A percentile compares a stretch with the other conserved stretches of the same genome.
These are phyloP conservation scores for Termitomyces sp. DNA, from an alignment of 768 basidiomycete genomes.

Conservation along the genomic window DNA sequence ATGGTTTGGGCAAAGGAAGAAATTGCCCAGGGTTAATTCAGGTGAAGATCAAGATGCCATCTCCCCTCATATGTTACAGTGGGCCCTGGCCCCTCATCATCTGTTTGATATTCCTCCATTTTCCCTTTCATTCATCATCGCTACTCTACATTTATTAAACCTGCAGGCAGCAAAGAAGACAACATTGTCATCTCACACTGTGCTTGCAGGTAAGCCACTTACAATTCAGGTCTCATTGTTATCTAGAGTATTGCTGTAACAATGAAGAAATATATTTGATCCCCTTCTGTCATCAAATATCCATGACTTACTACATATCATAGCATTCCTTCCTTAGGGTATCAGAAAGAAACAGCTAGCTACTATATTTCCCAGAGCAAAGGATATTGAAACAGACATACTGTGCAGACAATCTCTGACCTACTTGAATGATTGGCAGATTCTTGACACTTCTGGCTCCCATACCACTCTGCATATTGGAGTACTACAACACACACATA, in stretches of 20 bases:
- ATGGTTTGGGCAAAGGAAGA: no score
- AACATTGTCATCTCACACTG: no score
- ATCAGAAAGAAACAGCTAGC: background rate
- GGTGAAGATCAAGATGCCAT: no score
- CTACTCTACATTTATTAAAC: no score
- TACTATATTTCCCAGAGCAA: background rate
- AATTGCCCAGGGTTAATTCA: no score
- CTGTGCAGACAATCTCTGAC: slow-evolving; percentile 7
- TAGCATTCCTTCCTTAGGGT: slow-evolving; percentile 11
- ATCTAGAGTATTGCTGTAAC: slow-evolving; percentile 7
- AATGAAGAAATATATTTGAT: slow-evolving; percentile 7
- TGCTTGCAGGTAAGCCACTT: no score
- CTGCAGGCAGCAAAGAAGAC: no score
- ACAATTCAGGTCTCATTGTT: no score
- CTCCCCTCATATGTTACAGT: no score
- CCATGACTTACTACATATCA: slow-evolving; percentile 2
- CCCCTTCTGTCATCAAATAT: slow-evolving; percentile 3
- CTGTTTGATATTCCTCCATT: no score
- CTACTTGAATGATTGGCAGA: background rate
- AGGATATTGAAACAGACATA: background rate
- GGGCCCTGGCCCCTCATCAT: no score
- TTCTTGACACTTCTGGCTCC: slow-evolving; percentile 13
- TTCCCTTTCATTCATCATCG: no score
- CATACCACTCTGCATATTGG: slow-evolving; percentile 9
- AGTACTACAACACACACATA: background rate